Evolutionary conservation across 139 green algal species (phyloP), one percentile per base, ranked within the genome.

Genomic region (Diplosphaera chodatii): DNA sequence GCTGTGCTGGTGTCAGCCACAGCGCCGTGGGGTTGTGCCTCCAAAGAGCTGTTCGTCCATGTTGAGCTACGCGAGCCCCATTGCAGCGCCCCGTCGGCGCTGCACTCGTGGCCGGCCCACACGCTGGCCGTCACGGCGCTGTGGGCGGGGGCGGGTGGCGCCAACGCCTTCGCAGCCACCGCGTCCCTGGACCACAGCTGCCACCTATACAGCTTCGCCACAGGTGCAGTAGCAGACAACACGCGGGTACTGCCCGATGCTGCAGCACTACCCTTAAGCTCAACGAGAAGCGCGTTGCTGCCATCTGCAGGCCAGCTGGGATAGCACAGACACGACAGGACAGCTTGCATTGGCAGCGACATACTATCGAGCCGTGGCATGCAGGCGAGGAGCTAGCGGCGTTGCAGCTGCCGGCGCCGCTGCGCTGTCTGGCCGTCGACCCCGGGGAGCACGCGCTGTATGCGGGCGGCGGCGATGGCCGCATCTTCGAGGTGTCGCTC

Each of bases 71-170:
- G n/a, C n/a, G n/a, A n/a, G n/a, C n/a, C n/a, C n/a, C n/a, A n/a
- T n/a, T 79, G 71, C 55, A 67, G 34, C 1, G 68, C 68, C 28
- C 77, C 76, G 37, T 66, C 76, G 68, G 78, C 88, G 1, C 83
- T 92, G 63, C 81, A 91, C 70, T 84, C 86, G 13, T 95, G 90
- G 89, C 89, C 84, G 0, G 87, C 94, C 30, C 93, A 98, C 78
- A 94, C 90, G 0, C 82, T 97, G 22, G 84, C 87, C 0, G 78
- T 98, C 1, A 96, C 88, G 2, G 76, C 65, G 30, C 63, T 98
- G 32, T 64, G 67, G 27, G 55, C 84, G 2, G 82, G 89, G 16
- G 69, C 68, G 0, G 88, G 85, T 0, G 87, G 81, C 31, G 71
- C 65, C 27, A 82, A 74, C 29, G 79, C 82, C 5, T 37, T 95